phyloP scores from a whole-genome alignment of 805 yeast genomes.

The Saccharomycopsis guyanensis region DNA sequence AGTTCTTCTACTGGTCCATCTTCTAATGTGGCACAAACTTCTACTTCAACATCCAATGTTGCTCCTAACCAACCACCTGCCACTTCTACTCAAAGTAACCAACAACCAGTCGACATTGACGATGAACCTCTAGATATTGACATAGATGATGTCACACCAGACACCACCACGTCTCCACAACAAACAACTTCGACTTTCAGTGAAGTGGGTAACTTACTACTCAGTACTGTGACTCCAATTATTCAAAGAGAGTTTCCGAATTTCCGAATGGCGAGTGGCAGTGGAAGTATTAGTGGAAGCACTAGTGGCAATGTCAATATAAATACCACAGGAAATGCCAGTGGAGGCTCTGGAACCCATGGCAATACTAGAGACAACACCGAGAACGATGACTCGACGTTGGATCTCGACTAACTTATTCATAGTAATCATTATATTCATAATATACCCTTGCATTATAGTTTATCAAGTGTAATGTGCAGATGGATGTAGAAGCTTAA shows the following conservation, averaged over 20 bases:
- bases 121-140: constrained; percentile 9
- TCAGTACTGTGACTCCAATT: constrained; percentile 7
- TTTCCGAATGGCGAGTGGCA: not conserved
- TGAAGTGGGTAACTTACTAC: constrained; percentile 5
- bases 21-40: no score
- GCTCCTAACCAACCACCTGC: no score
- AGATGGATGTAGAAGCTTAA: no score
- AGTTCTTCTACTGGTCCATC: no score
- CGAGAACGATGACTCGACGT: no score
- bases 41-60: no score
- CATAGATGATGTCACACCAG: not conserved
- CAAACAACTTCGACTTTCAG: not conserved
- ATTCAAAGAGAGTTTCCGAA: constrained; percentile 9
- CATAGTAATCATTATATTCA: no score
- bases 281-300: not conserved
- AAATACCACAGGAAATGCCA: not conserved
- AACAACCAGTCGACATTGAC: no score
- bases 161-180: not conserved
- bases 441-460: no score
- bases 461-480: no score
- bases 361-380: not conserved
- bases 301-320: not conserved
- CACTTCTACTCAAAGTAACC: no score
- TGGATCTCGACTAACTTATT: no score
- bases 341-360: not conserved